Base-by-base conservation (phyloP, 257 asterid species). In the Henckelia pumila region DNA sequence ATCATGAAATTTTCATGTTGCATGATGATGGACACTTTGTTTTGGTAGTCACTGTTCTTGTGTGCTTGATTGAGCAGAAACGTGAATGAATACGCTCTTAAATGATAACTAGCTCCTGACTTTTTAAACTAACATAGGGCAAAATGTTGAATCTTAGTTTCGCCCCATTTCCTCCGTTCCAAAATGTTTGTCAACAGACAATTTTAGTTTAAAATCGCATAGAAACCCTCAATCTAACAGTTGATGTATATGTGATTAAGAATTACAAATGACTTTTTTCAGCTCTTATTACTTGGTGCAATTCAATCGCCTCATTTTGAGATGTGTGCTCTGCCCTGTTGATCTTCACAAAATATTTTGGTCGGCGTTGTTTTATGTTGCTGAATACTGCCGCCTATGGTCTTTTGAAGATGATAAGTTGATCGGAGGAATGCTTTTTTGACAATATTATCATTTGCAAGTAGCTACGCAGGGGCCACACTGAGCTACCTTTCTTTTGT, bases 391-490 rank as follows among this genome's bases (percentile, higher is more conserved):
- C 20, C 35, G 50, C 13, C 24, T 35, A 16, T 44, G 20, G 53
- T 16, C 53, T 47, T 47, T 4, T 1, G 55, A 44, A 16, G 19
- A 5, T 35, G 11, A 14, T 40, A 9, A 44, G 56, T 61, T 20
- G 47, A 56, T 63, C 5, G 8, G 20, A 17, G 21, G 55, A 17
- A 30, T 21, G 59, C 59, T 25, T 40, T 17, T 33, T 56, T 84
- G 55, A 78, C 67, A 60, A 61, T 55, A 23, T 16, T 35, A 13
- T 40, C 7, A 59, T 24, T 14, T 60, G 5, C 56, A 0, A 76
- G 77, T 87, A 86, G 96, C 68, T 89, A 87, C 77, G 90, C 96
- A 16, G 95, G 95, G n/a, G 95, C 96, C 40, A 77, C 83, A 82
- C 87, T 1, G 94, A 84, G 35, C 74, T 82, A 10, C 89, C 89